phyloP scores from a whole-genome alignment of 192 early-diverging fungal genomes.

The Gaertneriomyces sp. region DNA sequence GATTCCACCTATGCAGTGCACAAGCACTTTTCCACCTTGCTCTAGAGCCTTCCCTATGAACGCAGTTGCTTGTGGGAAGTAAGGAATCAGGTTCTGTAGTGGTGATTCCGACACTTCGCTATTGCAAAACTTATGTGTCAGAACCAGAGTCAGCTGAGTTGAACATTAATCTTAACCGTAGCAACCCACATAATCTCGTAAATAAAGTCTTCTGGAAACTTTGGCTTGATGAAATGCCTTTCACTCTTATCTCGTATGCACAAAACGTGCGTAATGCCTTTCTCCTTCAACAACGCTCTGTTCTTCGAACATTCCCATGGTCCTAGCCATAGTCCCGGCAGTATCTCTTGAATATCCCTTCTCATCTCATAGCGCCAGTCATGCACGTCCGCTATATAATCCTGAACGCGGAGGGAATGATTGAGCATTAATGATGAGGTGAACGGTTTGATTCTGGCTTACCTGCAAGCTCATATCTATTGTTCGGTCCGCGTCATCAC shows the following conservation, averaged over 20 bases:
- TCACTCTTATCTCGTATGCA: conserved; percentile 73
- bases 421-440: too few species aligned
- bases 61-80: conserved; percentile 61
- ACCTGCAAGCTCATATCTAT: too few species aligned
- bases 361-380: conserved; percentile 71
- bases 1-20: conserved; percentile 67
- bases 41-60: conserved; percentile 49
- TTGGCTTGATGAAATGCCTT: conserved; percentile 50
- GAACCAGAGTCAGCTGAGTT: too few species aligned
- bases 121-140: neutral
- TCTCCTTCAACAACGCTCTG: conserved; percentile 45
- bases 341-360: conserved; percentile 75
- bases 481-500: too few species aligned
- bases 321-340: conserved; percentile 69
- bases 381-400: conserved; percentile 17
- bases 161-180: too few species aligned
- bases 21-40: conserved; percentile 38
- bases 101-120: conserved; percentile 74
- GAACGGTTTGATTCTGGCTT: too few species aligned
- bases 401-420: neutral
- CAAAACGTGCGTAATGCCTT: conserved; percentile 73
- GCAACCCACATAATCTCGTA: conserved; percentile 59
- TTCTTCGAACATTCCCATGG: conserved; percentile 72
- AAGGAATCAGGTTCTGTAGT: conserved; percentile 77
- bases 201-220: conserved; percentile 54